A percentile compares a stretch with the other conserved stretches of the same genome.
Evolutionary conservation across 306 rosid genomes (phyloP).

Genomic region (Pyrus communis): DNA sequence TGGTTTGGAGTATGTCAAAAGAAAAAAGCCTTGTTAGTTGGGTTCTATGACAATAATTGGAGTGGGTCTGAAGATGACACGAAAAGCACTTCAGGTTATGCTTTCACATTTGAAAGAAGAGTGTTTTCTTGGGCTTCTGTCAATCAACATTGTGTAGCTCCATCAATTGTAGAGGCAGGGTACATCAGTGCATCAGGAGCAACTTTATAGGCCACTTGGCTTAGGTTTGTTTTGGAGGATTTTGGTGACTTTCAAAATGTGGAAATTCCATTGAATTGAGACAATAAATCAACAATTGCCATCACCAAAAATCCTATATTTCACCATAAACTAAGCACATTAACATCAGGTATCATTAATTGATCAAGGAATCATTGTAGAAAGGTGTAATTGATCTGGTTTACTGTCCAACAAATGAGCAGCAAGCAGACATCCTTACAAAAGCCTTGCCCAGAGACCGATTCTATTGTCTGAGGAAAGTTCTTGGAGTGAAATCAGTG

Average conservation of each 20-base stretch:
- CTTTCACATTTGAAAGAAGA: background rate
- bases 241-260: background rate
- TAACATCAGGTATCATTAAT: background rate
- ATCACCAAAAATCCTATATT: background rate
- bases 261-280: background rate
- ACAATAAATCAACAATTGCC: background rate
- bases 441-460: too few species aligned
- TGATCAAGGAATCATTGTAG: too few species aligned
- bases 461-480: too few species aligned
- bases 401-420: too few species aligned
- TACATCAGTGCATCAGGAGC: background rate
- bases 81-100: background rate
- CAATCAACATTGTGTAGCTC: background rate
- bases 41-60: too few species aligned
- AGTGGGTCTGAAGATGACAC: too few species aligned
- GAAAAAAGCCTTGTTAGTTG: too few species aligned
- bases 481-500: too few species aligned
- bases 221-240: background rate
- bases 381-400: too few species aligned
- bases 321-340: background rate
- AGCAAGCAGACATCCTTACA: too few species aligned
- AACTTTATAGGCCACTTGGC: background rate
- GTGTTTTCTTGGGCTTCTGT: background rate
- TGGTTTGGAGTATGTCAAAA: background rate
- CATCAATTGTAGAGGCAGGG: too few species aligned